Conservation (phyloP, 2,329 filamentous ascomycete species). For the Neurospora sp. region DNA sequence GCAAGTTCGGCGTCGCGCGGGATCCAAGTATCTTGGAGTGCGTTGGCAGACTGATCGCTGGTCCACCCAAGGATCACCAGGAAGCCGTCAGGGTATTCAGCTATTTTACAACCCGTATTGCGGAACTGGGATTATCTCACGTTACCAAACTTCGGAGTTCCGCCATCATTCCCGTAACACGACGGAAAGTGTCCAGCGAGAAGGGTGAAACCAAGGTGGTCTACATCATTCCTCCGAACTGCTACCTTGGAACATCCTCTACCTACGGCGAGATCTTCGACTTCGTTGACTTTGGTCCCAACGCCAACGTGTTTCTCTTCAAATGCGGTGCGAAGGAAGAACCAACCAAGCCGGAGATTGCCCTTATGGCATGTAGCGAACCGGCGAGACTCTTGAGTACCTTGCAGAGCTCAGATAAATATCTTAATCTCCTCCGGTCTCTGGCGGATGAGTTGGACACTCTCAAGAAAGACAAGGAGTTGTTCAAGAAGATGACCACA, state of each 20-base stretch:
- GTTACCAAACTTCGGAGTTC: conserved; percentile 52
- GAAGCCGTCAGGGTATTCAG: conserved; percentile 66
- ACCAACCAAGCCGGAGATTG: conserved; percentile 78
- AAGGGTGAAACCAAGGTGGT: conserved; percentile 32
- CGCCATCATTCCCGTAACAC: conserved; percentile 59
- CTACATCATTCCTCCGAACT: conserved; percentile 58
- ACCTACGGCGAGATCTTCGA: conserved; percentile 87
- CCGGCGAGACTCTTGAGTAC: conserved; percentile 72
- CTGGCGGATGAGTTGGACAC: conserved; percentile 61
- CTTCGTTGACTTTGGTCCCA: conserved; percentile 85
- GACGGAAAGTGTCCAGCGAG: conserved; percentile 24
- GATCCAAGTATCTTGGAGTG: conserved; percentile 74
- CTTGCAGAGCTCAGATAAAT: conserved; percentile 75
- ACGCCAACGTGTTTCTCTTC: conserved; percentile 81
- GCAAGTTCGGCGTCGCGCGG: conserved; percentile 73
- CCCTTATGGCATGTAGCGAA: conserved; percentile 70
- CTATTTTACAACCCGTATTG: conserved; percentile 71
- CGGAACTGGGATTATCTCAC: conserved; percentile 57
- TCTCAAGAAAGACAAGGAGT: conserved; percentile 67
- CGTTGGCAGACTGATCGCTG: conserved; percentile 59
- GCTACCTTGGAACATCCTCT: conserved; percentile 64
- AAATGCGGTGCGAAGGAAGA: conserved; percentile 86
- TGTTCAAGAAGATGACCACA: conserved; percentile 66
- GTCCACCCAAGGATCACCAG: conserved; percentile 56
- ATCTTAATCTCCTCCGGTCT: conserved; percentile 70